These are phyloP conservation scores for Leccinum fibrillosum DNA, from an alignment of 768 basidiomycete genomes.

Conservation along the genomic window DNA sequence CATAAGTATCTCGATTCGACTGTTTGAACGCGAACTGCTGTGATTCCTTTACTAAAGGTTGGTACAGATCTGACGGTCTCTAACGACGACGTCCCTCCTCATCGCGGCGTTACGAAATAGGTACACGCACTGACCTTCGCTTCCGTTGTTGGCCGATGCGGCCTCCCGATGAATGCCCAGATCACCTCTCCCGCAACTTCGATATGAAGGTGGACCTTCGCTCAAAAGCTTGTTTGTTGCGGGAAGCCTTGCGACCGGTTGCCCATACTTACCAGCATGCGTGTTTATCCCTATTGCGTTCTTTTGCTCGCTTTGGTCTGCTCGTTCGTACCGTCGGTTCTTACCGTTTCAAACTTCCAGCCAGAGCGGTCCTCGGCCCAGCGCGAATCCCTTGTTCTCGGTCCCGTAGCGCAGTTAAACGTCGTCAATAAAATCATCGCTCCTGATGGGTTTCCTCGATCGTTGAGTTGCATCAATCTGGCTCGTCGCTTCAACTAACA, in stretches of 20 bases:
- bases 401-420: slow-evolving; percentile 28
- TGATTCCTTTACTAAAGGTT: neutral
- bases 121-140: neutral
- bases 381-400: slow-evolving; percentile 8
- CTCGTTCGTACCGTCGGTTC: neutral
- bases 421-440: slow-evolving; percentile 41
- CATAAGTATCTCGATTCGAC: neutral
- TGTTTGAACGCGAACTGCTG: neutral
- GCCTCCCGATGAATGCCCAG: neutral
- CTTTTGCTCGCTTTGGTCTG: slow-evolving; percentile 2
- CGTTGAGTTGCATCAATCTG: slow-evolving; percentile 27
- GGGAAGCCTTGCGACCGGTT: neutral
- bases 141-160: neutral
- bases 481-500: neutral
- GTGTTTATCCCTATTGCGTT: neutral
- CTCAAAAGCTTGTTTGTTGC: neutral
- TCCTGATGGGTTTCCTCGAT: slow-evolving; percentile 46
- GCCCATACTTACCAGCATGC: slow-evolving; percentile 4
- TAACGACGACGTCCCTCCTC: neutral
- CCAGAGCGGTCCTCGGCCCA: neutral
- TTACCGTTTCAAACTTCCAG: neutral
- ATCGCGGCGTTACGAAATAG: neutral
- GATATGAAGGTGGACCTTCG: neutral
- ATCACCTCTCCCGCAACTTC: neutral
- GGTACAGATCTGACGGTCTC: slow-evolving; percentile 1